These are phyloP conservation scores for Dictyostelium discoideum DNA, from an alignment of 78 protist species.

Conservation along the genomic window DNA sequence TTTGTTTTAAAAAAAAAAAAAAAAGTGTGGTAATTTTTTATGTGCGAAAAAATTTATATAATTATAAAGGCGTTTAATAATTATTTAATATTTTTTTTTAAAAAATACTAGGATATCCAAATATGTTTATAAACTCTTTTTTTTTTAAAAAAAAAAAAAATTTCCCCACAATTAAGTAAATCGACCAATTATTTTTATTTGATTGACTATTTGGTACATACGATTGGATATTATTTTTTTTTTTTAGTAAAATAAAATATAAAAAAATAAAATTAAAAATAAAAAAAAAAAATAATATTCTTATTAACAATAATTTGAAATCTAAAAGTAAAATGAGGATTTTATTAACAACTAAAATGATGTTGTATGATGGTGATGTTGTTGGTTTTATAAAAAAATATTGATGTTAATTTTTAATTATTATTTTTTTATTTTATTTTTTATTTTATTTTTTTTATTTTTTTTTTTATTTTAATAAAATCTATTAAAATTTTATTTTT, in stretches of 20 bases:
- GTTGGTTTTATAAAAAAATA: not conserved
- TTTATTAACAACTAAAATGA: not conserved
- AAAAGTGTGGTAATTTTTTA: not conserved
- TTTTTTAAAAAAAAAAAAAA: not conserved
- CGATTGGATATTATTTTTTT: not conserved
- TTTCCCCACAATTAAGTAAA: not conserved
- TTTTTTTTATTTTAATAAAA: not conserved
- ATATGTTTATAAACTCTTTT: not conserved
- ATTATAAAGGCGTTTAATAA: not conserved
- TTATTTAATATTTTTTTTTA: not conserved
- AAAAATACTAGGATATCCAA: not conserved
- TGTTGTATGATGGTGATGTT: not conserved
- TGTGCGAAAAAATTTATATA: not conserved
- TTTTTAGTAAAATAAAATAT: not conserved
- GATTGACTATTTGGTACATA: conserved; percentile 1
- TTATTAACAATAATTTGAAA: not conserved
- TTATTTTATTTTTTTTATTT: not conserved
- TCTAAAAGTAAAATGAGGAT: not conserved
- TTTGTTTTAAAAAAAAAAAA: not conserved
- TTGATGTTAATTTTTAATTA: not conserved
- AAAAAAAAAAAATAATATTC: not conserved
- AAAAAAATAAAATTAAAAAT: not conserved
- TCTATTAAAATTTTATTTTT: not conserved
- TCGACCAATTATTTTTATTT: not conserved
- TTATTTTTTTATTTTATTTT: not conserved